Percentiles rank a stretch among this genome's conserved stretches.
These are phyloP conservation scores for Gentiana straminea DNA, from an alignment of 257 asterid genomes.

Conservation along the genomic window DNA sequence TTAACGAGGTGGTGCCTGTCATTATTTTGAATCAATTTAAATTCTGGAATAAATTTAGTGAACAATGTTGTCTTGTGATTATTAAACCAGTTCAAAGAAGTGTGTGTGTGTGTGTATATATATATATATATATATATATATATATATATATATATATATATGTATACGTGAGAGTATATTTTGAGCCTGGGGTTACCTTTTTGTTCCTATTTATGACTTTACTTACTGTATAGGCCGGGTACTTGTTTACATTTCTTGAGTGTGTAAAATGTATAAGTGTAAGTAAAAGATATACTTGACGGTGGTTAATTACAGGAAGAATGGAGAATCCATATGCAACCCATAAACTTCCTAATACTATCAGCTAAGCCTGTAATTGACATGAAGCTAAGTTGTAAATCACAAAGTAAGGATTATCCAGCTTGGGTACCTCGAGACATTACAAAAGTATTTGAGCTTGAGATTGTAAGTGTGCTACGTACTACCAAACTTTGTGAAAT, in stretches of 20 bases:
- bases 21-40: not conserved
- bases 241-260: too few relatives aligned
- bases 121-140: too few relatives aligned
- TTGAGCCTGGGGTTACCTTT: too few relatives aligned
- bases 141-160: too few relatives aligned
- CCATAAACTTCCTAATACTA: slow-evolving; percentile 72
- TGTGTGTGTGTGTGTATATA: not conserved
- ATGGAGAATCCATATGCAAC: slow-evolving; percentile 95
- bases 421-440: slow-evolving; percentile 49
- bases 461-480: slow-evolving; percentile 48
- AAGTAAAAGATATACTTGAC: too few relatives aligned
- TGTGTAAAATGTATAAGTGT: too few relatives aligned
- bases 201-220: too few relatives aligned
- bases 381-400: slow-evolving; percentile 72
- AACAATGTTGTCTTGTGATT: too few relatives aligned
- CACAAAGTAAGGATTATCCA: slow-evolving; percentile 65
- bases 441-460: slow-evolving; percentile 76
- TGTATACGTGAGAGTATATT: too few relatives aligned
- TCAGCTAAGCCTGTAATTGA: slow-evolving; percentile 62
- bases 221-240: too few relatives aligned
- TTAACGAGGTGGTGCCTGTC: slow-evolving; percentile 44
- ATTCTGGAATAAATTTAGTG: too few relatives aligned
- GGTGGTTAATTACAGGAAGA: slow-evolving; percentile 47
- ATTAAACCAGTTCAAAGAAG: too few relatives aligned
- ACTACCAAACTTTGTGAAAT: not conserved